phyloP scores from a whole-genome alignment of 495 filamentous ascomycete genomes.

The Penicillium macrosclerotiorum region DNA sequence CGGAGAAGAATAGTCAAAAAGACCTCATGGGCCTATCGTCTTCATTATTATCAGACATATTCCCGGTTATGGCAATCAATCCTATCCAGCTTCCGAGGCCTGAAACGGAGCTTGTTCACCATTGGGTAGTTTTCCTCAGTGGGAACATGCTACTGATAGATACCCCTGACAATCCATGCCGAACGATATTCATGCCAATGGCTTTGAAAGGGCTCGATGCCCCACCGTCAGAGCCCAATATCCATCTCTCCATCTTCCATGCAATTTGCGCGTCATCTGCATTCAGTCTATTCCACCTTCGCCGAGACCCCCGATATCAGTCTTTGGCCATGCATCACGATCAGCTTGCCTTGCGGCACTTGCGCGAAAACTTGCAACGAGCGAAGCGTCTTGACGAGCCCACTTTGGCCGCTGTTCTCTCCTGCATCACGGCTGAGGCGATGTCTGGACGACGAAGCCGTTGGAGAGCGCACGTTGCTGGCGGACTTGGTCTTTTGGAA shows the following conservation, averaged over 20 bases:
- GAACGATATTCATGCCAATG: constrained; percentile 26
- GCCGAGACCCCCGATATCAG: constrained; percentile 19
- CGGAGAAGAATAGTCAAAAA: not conserved
- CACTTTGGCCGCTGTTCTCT: constrained; percentile 19
- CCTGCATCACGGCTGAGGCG: constrained; percentile 26
- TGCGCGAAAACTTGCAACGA: constrained; percentile 18
- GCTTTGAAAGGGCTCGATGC: constrained; percentile 22
- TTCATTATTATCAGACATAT: not conserved
- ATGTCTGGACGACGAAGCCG: constrained; percentile 27
- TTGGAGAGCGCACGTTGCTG: constrained; percentile 27
- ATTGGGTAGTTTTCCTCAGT: constrained; percentile 28
- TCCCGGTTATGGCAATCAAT: constrained; percentile 1
- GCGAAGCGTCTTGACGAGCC: constrained; percentile 19
- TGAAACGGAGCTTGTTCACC: constrained; percentile 25
- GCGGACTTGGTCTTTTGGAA: constrained; percentile 24
- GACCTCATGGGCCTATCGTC: not conserved
- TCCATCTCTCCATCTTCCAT: constrained; percentile 27
- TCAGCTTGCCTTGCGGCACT: constrained; percentile 22
- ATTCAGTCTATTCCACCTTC: constrained; percentile 26
- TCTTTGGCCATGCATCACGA: constrained; percentile 27
- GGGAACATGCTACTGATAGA: constrained; percentile 28
- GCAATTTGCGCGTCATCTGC: constrained; percentile 33
- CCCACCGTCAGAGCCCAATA: constrained; percentile 13
- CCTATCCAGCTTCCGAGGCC: constrained; percentile 12
- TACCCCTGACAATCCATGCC: constrained; percentile 23